These are phyloP conservation scores for Fistulinella prunicolor DNA, from an alignment of 768 basidiomycete genomes.

Conservation along the genomic window DNA sequence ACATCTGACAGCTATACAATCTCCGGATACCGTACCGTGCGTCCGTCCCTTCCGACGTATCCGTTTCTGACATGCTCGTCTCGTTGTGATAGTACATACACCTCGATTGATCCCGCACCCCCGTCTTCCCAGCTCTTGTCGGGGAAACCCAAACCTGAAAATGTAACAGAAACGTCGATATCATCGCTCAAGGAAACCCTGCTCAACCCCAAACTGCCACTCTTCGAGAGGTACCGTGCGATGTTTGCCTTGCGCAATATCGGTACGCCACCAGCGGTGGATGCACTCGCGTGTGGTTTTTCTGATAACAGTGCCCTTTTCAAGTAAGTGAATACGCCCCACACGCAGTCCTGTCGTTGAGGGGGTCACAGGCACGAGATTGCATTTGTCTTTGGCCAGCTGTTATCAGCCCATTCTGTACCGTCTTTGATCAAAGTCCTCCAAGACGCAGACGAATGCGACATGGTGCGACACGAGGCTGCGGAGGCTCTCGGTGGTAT, in stretches of 20 bases:
- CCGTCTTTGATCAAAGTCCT: conserved; percentile 80
- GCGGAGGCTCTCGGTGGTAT: conserved; percentile 99
- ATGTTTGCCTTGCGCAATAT: conserved; percentile 98
- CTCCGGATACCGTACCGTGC: conserved; percentile 39
- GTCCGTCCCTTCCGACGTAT: background rate
- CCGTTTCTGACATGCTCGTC: background rate
- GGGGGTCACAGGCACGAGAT: conserved; percentile 80
- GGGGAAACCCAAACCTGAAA: conserved; percentile 51
- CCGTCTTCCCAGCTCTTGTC: conserved; percentile 62
- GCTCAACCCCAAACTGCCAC: conserved; percentile 60
- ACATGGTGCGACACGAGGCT: conserved; percentile 98
- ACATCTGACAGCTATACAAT: conserved; percentile 35
- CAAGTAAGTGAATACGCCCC: conserved; percentile 57
- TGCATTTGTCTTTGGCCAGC: conserved; percentile 96
- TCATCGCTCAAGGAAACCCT: conserved; percentile 56
- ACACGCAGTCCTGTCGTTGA: background rate
- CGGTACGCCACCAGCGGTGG: conserved; percentile 79
- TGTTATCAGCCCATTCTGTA: conserved; percentile 84
- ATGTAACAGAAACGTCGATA: conserved; percentile 48
- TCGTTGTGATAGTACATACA: conserved; percentile 51
- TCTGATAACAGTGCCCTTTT: conserved; percentile 86
- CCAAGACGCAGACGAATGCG: conserved; percentile 68
- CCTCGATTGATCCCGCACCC: conserved; percentile 89
- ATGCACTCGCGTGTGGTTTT: conserved; percentile 91
- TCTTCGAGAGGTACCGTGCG: conserved; percentile 94